Conservation (phyloP, 805 yeast genomes). For the Metschnikowia vanudenii region DNA sequence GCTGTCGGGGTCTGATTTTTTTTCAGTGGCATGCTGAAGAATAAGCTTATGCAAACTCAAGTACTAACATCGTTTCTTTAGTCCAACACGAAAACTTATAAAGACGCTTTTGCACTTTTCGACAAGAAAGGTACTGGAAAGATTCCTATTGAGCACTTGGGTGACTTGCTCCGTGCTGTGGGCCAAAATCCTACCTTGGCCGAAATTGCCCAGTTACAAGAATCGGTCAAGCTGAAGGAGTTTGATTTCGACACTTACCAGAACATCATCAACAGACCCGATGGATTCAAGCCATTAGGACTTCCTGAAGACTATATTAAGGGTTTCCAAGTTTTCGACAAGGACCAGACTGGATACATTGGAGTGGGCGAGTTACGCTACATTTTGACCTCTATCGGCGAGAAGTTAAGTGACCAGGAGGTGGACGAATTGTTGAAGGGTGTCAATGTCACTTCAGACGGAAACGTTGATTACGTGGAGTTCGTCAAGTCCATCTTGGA, state of each 20-base stretch:
- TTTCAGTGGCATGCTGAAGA: too few relatives aligned
- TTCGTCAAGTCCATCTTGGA: constrained; percentile 92
- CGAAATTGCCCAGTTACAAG: constrained; percentile 60
- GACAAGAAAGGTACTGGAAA: constrained; percentile 95
- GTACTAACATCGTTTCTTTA: constrained; percentile 1
- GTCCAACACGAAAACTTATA: constrained; percentile 49
- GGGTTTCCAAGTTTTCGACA: constrained; percentile 93
- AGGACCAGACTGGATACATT: constrained; percentile 91
- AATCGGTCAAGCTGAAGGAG: constrained; percentile 42
- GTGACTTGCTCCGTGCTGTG: constrained; percentile 92
- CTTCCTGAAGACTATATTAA: constrained; percentile 90
- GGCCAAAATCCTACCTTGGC: constrained; percentile 98
- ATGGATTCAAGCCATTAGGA: constrained; percentile 84
- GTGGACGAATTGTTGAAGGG: constrained; percentile 96
- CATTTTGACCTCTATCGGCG: constrained; percentile 94
- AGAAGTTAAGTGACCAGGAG: constrained; percentile 83
- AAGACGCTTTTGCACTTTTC: constrained; percentile 94
- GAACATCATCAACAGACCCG: constrained; percentile 77
- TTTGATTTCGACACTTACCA: constrained; percentile 77
- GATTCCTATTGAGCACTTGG: constrained; percentile 79
- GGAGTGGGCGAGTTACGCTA: constrained; percentile 97
- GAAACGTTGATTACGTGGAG: constrained; percentile 91
- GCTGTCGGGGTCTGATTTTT: too few relatives aligned
- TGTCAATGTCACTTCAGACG: constrained; percentile 88
- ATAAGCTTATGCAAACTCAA: constrained; percentile 13